These are phyloP conservation scores for Cocos nucifera DNA, from an alignment of 176 grass and related monocot species.

Conservation along the genomic window DNA sequence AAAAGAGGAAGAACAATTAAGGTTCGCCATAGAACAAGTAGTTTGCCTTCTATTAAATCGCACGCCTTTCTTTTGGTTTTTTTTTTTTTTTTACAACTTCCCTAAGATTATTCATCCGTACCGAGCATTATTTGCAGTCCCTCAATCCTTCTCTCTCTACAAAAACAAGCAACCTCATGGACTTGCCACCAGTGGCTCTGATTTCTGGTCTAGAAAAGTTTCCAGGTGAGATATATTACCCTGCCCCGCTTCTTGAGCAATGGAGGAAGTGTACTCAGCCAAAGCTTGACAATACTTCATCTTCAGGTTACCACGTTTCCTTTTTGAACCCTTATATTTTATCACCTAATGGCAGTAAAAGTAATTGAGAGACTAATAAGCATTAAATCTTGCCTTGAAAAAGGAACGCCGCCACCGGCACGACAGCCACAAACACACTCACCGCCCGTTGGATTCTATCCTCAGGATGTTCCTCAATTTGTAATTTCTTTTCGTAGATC, in stretches of 20 bases:
- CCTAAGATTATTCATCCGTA: slow-evolving; percentile 5
- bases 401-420: slow-evolving; percentile 26
- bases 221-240: slow-evolving; percentile 46
- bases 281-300: slow-evolving; percentile 25
- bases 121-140: slow-evolving; percentile 31
- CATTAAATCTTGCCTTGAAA: slow-evolving; percentile 23
- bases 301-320: slow-evolving; percentile 34
- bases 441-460: slow-evolving; percentile 22
- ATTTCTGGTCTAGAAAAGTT: slow-evolving; percentile 33
- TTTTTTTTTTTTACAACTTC: background rate
- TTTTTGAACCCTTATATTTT: too few species aligned
- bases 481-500: slow-evolving; percentile 4
- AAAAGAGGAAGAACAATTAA: slow-evolving; percentile 67
- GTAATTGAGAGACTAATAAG: slow-evolving; percentile 11
- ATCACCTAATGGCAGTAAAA: too few species aligned
- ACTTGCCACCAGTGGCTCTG: slow-evolving; percentile 44
- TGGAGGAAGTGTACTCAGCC: slow-evolving; percentile 48
- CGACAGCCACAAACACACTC: slow-evolving; percentile 32
- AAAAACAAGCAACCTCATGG: slow-evolving; percentile 55
- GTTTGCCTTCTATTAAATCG: too few species aligned
- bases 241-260: slow-evolving; percentile 48
- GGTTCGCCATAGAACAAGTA: slow-evolving; percentile 27
- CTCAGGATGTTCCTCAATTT: slow-evolving; percentile 38
- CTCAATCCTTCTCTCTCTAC: slow-evolving; percentile 26
- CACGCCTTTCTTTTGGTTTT: background rate